These are phyloP conservation scores for Canavalia gladiata DNA, from an alignment of 306 rosid genomes.

Conservation along the genomic window DNA sequence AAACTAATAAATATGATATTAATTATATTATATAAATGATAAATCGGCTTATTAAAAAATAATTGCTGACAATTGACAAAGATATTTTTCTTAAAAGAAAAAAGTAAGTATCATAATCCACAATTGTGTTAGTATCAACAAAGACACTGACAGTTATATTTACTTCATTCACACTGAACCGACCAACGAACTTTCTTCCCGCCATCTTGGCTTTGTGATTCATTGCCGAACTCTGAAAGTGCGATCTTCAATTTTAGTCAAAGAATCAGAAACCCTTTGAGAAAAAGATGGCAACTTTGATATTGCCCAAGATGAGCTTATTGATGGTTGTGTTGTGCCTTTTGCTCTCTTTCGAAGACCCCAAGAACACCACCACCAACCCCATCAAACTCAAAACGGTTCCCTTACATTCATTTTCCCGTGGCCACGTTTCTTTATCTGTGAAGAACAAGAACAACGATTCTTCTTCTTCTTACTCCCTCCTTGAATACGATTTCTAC, in stretches of 20 bases:
- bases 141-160: no score
- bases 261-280: neutral
- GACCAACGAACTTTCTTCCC: conserved; percentile 30
- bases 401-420: conserved; percentile 31
- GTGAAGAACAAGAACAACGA: neutral
- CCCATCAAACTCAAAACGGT: conserved; percentile 19
- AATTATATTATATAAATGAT: no score
- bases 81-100: no score
- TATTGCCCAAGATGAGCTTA: conserved; percentile 14
- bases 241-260: neutral
- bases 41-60: no score
- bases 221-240: neutral
- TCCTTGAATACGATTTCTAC: conserved; percentile 46
- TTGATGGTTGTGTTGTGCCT: conserved; percentile 28
- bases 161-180: neutral
- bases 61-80: no score
- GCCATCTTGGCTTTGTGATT: conserved; percentile 29
- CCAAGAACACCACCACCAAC: neutral
- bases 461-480: neutral
- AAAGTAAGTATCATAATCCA: no score
- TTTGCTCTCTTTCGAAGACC: conserved; percentile 11
- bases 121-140: no score
- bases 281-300: conserved; percentile 26
- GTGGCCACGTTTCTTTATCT: conserved; percentile 6
- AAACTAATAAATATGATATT: no score